Conservation (phyloP, 768 basidiomycete genomes). For the Steccherinum ochraceum region DNA sequence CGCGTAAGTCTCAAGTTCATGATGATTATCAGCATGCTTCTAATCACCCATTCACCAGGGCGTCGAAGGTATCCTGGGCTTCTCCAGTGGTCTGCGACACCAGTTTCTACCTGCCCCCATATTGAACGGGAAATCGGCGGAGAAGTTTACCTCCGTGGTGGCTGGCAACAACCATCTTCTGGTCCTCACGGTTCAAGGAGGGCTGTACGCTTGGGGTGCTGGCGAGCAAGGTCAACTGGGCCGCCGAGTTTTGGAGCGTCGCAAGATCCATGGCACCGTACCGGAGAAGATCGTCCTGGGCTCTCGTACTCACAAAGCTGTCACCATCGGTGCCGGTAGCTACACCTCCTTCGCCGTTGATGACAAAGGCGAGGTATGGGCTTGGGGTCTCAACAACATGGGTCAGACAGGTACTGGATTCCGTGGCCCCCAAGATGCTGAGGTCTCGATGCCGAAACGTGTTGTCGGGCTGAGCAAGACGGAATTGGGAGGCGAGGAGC, state of each 20-base stretch:
- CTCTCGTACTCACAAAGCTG: slow-evolving; percentile 54
- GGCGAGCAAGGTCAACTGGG: slow-evolving; percentile 91
- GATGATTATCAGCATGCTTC: not conserved
- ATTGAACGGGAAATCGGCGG: slow-evolving; percentile 49
- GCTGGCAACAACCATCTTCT: slow-evolving; percentile 88
- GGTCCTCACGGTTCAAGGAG: slow-evolving; percentile 82
- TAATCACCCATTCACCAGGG: slow-evolving; percentile 33
- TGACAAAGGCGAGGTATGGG: slow-evolving; percentile 78
- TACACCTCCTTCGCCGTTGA: slow-evolving; percentile 92
- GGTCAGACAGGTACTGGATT: slow-evolving; percentile 68
- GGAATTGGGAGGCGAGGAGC: slow-evolving; percentile 48
- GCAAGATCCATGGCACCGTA: slow-evolving; percentile 82
- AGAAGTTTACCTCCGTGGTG: slow-evolving; percentile 69
- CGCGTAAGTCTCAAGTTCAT: slow-evolving; percentile 48
- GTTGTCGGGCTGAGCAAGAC: slow-evolving; percentile 59
- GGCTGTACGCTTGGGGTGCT: slow-evolving; percentile 85
- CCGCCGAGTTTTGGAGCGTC: slow-evolving; percentile 80
- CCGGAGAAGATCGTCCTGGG: slow-evolving; percentile 85
- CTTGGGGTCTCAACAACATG: slow-evolving; percentile 94
- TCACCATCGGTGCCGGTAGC: slow-evolving; percentile 71
- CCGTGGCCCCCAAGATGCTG: slow-evolving; percentile 38
- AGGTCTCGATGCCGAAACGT: slow-evolving; percentile 57
- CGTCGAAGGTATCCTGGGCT: slow-evolving; percentile 80
- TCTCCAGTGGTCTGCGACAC: slow-evolving; percentile 57
- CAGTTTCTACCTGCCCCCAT: slow-evolving; percentile 63